Percentiles rank a stretch among this genome's conserved stretches.
These are phyloP conservation scores for Solanum hybrid DNA, from an alignment of 305 asterid species.

Conservation along the genomic window DNA sequence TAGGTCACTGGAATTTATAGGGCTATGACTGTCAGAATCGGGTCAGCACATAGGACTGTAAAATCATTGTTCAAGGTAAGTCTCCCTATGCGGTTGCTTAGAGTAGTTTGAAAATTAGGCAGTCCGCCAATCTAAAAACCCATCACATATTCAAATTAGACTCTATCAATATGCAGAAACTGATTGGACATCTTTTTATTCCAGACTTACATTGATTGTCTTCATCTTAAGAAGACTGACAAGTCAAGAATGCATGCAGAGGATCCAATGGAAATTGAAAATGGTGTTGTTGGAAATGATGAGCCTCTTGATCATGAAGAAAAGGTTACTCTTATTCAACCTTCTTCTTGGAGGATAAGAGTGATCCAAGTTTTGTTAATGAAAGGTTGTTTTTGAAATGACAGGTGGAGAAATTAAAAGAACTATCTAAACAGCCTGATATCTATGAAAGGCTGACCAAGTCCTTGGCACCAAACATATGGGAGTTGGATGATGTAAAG, in stretches of 20 bases:
- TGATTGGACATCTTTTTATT: conserved; percentile 9
- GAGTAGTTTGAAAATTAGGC: not conserved
- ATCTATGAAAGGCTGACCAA: conserved; percentile 80
- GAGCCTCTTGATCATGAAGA: conserved; percentile 33
- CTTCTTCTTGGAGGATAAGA: not conserved
- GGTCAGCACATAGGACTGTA: conserved; percentile 88
- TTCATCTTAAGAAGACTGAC: conserved; percentile 80
- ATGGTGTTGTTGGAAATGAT: conserved; percentile 28
- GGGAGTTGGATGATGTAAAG: conserved; percentile 99
- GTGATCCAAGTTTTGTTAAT: not conserved
- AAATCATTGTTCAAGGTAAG: conserved; percentile 83
- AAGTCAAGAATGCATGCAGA: conserved; percentile 74
- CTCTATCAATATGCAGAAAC: not conserved
- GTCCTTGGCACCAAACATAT: conserved; percentile 96
- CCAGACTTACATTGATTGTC: conserved; percentile 97
- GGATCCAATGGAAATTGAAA: conserved; percentile 69
- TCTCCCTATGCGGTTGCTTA: not conserved
- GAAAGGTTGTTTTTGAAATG: conserved; percentile 12
- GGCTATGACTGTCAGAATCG: conserved; percentile 93
- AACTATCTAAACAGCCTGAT: conserved; percentile 74
- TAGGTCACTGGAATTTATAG: conserved; percentile 96
- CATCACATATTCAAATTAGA: not conserved
- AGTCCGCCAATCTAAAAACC: not conserved
- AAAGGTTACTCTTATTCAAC: conserved; percentile 28
- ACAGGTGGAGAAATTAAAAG: conserved; percentile 70